Evolutionary conservation across 768 basidiomycete genomes (phyloP).

Genomic region (Sistotremastrum niveocremeum): DNA sequence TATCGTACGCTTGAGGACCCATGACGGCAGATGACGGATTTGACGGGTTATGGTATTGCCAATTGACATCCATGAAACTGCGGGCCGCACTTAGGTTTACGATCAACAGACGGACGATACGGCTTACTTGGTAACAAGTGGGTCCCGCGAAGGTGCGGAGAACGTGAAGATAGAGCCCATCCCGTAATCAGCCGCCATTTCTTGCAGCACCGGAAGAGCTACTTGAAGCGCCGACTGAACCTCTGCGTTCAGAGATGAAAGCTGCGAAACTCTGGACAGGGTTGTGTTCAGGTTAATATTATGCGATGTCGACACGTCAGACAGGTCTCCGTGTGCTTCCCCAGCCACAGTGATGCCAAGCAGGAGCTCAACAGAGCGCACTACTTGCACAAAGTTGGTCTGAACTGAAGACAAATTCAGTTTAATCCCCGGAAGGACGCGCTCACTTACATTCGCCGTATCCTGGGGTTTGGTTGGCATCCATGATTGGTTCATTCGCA

Average conservation of each 20-base stretch:
- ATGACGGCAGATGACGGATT: conserved; percentile 58
- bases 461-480: conserved; percentile 51
- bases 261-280: conserved; percentile 10
- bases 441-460: conserved; percentile 49
- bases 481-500: conserved; percentile 66
- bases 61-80: conserved; percentile 73
- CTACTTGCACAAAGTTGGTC: conserved; percentile 50
- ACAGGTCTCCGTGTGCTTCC: neutral
- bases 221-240: conserved; percentile 21
- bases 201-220: conserved; percentile 24
- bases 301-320: too few relatives aligned
- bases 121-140: conserved; percentile 27
- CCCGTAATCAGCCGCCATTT: conserved; percentile 12
- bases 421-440: neutral
- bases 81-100: neutral
- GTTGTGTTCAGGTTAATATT: conserved; percentile 23
- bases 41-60: conserved; percentile 56
- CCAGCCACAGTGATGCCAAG: conserved; percentile 33
- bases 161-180: conserved; percentile 14
- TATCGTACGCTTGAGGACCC: conserved; percentile 66
- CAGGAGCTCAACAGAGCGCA: conserved; percentile 49
- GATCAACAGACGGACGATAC: neutral
- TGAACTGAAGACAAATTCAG: conserved; percentile 34
- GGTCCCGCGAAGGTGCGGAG: conserved; percentile 10
- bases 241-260: conserved; percentile 14